Evolutionary conservation across 371 early-diverging fungal species (phyloP).

Genomic region (Mucor racemosus): DNA sequence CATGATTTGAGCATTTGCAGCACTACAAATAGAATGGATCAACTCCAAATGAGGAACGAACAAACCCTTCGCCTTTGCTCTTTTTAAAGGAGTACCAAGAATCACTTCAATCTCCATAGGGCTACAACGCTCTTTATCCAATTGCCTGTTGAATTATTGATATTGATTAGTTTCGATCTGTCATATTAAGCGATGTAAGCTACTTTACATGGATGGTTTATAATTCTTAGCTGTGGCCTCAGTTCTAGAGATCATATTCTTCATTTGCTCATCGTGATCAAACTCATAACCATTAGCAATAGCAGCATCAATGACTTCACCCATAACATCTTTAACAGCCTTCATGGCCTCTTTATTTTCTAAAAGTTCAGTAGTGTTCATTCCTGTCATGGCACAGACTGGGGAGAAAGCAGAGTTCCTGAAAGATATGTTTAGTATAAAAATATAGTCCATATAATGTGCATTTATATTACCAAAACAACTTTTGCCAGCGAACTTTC

Average conservation of each 20-base stretch:
- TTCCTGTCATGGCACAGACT: constrained; percentile 69
- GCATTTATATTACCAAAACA: constrained; percentile 65
- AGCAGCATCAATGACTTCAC: constrained; percentile 65
- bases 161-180: background rate
- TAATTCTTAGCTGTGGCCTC: constrained; percentile 53
- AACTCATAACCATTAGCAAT: constrained; percentile 56
- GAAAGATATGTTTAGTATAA: background rate
- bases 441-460: background rate
- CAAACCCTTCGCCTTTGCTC: constrained; percentile 57
- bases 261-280: constrained; percentile 48
- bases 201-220: constrained; percentile 65
- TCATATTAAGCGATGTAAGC: background rate
- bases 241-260: constrained; percentile 54
- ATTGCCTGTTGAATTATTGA: constrained; percentile 31
- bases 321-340: constrained; percentile 60
- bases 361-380: constrained; percentile 68
- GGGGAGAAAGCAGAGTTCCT: constrained; percentile 83
- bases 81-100: constrained; percentile 61
- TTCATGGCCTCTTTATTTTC: constrained; percentile 52
- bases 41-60: constrained; percentile 50
- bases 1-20: constrained; percentile 17
- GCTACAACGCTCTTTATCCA: constrained; percentile 65
- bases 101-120: constrained; percentile 74
- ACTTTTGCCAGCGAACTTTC: constrained; percentile 79
- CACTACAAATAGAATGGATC: constrained; percentile 21